A percentile compares a stretch with the other conserved stretches of the same genome.
Conservation (phyloP, 2,329 filamentous ascomycete species). For the Monosporascus sp. region DNA sequence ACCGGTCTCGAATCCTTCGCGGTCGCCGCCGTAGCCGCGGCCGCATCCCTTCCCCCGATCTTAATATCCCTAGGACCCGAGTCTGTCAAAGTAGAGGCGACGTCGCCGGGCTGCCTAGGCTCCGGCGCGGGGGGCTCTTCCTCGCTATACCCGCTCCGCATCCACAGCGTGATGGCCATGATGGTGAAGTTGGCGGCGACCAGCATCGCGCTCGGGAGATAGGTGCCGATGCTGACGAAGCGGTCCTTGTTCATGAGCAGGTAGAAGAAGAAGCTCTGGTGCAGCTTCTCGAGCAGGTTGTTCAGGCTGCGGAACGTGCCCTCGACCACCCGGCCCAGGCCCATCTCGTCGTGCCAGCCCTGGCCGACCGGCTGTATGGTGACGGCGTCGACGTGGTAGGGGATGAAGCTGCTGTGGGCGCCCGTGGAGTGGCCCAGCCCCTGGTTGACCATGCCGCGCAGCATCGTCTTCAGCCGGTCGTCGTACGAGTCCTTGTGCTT, state of each 20-base stretch:
- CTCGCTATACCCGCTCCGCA: conserved; percentile 66
- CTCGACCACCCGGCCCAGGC: conserved; percentile 82
- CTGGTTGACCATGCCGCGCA: conserved; percentile 89
- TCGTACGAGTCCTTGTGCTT: conserved; percentile 70
- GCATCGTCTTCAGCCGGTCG: conserved; percentile 80
- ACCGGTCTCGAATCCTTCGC: conserved; percentile 12
- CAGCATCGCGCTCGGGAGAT: conserved; percentile 95
- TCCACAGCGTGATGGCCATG: conserved; percentile 91
- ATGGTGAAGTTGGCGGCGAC: conserved; percentile 93
- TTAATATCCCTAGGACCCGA: conserved; percentile 13
- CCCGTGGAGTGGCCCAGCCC: conserved; percentile 84
- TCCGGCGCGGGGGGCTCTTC: conserved; percentile 26
- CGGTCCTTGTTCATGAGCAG: conserved; percentile 84
- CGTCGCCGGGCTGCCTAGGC: conserved; percentile 15
- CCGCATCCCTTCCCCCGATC: conserved; percentile 18
- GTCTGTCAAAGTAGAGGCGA: conserved; percentile 4
- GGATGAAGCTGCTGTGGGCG: conserved; percentile 92
- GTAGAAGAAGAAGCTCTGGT: conserved; percentile 99
- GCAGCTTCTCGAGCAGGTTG: conserved; percentile 91
- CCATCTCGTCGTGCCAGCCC: conserved; percentile 98
- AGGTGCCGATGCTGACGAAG: conserved; percentile 97
- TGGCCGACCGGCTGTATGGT: conserved; percentile 85
- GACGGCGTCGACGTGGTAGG: conserved; percentile 94
- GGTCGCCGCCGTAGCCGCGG: conserved; percentile 15
- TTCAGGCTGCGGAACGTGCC: conserved; percentile 90